phyloP scores from a whole-genome alignment of 371 early-diverging fungal species.

The Nematocida ironsii region DNA sequence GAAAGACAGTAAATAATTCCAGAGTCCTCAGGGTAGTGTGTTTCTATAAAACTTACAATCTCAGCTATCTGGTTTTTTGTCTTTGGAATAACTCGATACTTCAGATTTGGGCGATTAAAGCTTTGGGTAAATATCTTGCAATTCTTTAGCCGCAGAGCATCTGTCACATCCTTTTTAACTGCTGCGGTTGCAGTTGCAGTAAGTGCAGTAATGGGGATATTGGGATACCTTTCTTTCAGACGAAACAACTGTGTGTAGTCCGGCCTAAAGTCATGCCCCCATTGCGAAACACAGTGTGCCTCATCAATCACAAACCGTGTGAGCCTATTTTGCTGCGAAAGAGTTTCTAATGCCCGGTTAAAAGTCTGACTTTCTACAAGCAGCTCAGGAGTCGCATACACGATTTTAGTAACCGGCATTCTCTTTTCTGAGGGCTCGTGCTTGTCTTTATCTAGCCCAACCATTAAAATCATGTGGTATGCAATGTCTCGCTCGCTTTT shows the following conservation, averaged over 20 bases:
- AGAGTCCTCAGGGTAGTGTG: constrained; percentile 74
- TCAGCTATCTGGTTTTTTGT: constrained; percentile 72
- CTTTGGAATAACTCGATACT: constrained; percentile 77
- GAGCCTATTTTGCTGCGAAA: constrained; percentile 41
- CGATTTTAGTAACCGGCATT: constrained; percentile 71
- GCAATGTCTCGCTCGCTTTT: constrained; percentile 41
- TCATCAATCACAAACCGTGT: constrained; percentile 90
- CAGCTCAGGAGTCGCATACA: constrained; percentile 93
- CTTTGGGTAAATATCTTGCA: constrained; percentile 74
- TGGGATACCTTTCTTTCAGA: constrained; percentile 74
- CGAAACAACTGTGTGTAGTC: constrained; percentile 68
- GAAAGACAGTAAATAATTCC: constrained; percentile 95
- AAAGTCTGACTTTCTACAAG: constrained; percentile 75
- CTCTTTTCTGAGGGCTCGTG: constrained; percentile 34
- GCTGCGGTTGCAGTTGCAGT: constrained; percentile 92
- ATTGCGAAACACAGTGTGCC: constrained; percentile 90
- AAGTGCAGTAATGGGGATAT: constrained; percentile 88
- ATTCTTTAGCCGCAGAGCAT: constrained; percentile 50
- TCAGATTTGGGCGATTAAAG: constrained; percentile 74
- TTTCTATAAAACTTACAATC: constrained; percentile 76
- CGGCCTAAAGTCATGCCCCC: constrained; percentile 87
- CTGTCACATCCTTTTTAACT: constrained; percentile 74
- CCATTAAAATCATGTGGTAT: constrained; percentile 1
- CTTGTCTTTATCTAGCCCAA: constrained; percentile 23
- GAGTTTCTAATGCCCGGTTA: constrained; percentile 71